Conservation (phyloP, 768 basidiomycete species). For the Russula compacta region DNA sequence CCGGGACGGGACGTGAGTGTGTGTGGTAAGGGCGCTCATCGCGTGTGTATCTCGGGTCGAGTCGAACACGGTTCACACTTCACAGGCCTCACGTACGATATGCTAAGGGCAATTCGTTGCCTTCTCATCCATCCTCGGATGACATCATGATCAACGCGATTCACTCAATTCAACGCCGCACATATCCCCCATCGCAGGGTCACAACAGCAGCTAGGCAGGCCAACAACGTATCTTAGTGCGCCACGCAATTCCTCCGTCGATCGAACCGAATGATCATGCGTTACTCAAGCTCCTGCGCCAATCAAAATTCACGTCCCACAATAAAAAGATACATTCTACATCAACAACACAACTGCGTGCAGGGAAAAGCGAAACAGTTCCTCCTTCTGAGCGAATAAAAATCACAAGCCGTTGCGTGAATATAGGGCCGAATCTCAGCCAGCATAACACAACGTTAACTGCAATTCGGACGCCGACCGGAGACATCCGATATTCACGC, state of each 20-base stretch:
- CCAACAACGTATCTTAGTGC: too few species aligned
- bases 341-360: neutral
- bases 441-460: too few species aligned
- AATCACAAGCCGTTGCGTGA: neutral
- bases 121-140: neutral
- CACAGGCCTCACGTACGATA: neutral
- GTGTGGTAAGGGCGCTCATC: conserved; percentile 6
- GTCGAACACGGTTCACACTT: neutral
- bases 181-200: too few species aligned
- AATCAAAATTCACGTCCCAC: neutral
- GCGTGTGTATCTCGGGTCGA: neutral
- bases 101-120: neutral
- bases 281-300: neutral
- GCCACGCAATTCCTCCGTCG: too few species aligned
- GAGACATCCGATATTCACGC: conserved; percentile 4
- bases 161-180: neutral
- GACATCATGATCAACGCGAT: neutral
- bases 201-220: too few species aligned
- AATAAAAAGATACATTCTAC: neutral
- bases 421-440: too few species aligned
- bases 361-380: neutral
- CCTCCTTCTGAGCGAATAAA: neutral
- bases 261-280: neutral
- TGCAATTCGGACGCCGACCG: conserved; percentile 7
- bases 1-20: neutral